phyloP scores from a whole-genome alignment of 148 eudicot genomes.

The Fagopyrum homotropicum region DNA sequence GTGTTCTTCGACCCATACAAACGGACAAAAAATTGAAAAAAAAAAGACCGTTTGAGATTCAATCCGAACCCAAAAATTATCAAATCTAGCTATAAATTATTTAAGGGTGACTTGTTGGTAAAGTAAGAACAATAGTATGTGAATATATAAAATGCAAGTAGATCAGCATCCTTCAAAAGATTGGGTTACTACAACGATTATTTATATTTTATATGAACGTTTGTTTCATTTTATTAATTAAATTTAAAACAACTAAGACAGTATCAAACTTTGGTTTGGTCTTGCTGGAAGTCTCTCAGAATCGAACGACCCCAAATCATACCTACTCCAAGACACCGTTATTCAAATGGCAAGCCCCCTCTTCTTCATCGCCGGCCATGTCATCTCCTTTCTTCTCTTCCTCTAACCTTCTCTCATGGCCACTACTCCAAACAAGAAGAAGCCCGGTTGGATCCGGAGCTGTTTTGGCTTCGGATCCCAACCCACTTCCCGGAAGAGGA shows the following conservation, averaged over 20 bases:
- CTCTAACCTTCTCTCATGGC: neutral
- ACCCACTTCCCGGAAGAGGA: neutral
- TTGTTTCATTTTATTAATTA: neutral
- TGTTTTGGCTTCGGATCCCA: conserved; percentile 5
- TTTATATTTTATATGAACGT: neutral
- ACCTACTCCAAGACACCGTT: conserved; percentile 3
- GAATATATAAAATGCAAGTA: too few species aligned
- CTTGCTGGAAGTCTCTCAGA: neutral
- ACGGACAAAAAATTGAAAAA: too few species aligned
- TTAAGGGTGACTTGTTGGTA: too few species aligned
- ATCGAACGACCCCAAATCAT: neutral
- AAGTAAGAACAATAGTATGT: too few species aligned
- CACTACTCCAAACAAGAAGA: neutral
- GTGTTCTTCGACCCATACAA: too few species aligned
- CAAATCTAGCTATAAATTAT: too few species aligned
- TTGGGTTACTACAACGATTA: neutral
- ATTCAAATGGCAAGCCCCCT: neutral
- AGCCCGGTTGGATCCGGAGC: conserved; percentile 3
- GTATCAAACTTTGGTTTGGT: neutral
- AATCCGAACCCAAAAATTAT: too few species aligned
- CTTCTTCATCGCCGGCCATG: neutral
- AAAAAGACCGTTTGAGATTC: too few species aligned
- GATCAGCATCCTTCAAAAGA: neutral
- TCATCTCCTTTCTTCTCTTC: neutral
- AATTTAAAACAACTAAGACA: neutral